phyloP scores from a whole-genome alignment of 2,329 filamentous ascomycete species.

The Diplodia scrobiculata region DNA sequence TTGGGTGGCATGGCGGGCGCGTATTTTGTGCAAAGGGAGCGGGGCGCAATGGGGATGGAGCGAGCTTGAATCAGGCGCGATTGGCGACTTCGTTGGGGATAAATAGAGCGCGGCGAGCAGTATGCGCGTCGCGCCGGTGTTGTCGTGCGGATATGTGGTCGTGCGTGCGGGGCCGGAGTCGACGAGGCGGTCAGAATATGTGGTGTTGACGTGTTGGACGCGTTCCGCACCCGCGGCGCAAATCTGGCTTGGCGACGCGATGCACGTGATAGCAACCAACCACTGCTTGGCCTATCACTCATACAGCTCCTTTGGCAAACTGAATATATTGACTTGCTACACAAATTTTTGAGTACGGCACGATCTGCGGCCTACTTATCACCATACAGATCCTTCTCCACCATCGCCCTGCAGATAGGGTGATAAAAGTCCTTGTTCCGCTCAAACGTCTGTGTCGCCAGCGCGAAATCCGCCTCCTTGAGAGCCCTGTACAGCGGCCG shows the following conservation, averaged over 20 bases:
- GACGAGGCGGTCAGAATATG: neutral
- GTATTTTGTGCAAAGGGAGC: neutral
- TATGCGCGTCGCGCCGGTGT: conserved; percentile 3
- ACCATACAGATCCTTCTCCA: conserved; percentile 77
- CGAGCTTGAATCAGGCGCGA: neutral
- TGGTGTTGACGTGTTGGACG: conserved; percentile 20
- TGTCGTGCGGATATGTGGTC: neutral
- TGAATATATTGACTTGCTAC: neutral
- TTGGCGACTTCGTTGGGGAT: neutral
- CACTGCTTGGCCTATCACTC: neutral
- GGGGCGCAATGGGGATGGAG: neutral
- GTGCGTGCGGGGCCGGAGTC: neutral
- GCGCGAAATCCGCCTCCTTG: conserved; percentile 69
- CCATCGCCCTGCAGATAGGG: conserved; percentile 80
- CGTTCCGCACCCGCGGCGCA: conserved; percentile 1
- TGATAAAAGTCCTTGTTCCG: conserved; percentile 93
- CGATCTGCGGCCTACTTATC: conserved; percentile 15
- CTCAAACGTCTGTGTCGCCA: conserved; percentile 81
- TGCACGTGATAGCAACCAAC: conserved; percentile 15
- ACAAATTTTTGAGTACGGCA: neutral
- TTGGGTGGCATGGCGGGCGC: conserved; percentile 18
- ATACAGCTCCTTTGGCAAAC: neutral
- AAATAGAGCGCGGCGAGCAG: neutral
- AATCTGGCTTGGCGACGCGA: conserved; percentile 37
- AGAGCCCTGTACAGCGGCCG: conserved; percentile 78